Evolutionary conservation across 2,329 filamentous ascomycete species (phyloP).

Genomic region (Ciborinia camelliae): DNA sequence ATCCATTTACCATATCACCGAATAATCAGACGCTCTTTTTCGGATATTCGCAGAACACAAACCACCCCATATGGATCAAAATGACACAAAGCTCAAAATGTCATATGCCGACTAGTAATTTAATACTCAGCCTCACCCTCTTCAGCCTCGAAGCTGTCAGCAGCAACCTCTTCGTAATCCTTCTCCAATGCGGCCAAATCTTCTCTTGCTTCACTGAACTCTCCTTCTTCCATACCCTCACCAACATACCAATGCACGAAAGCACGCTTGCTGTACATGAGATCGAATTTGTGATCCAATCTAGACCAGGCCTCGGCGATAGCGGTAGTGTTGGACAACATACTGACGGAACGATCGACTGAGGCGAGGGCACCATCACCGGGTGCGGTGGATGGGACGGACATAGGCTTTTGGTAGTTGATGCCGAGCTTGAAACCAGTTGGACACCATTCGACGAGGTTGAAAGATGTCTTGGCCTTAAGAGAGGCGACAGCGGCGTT

Average conservation of each 20-base stretch:
- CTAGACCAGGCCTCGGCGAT: constrained; percentile 63
- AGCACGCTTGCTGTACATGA: constrained; percentile 67
- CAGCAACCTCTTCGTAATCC: constrained; percentile 63
- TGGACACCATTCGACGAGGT: constrained; percentile 87
- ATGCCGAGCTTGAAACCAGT: constrained; percentile 64
- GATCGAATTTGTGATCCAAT: constrained; percentile 65
- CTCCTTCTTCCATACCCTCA: constrained; percentile 68
- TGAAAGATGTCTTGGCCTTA: constrained; percentile 62
- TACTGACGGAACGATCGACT: constrained; percentile 54
- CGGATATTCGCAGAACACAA: constrained; percentile 20
- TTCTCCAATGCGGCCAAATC: constrained; percentile 63
- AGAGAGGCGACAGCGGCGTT: constrained; percentile 56
- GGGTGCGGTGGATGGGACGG: constrained; percentile 43
- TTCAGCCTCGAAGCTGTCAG: constrained; percentile 50
- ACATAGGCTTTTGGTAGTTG: constrained; percentile 59
- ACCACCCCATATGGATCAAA: constrained; percentile 12
- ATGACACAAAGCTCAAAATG: constrained; percentile 15
- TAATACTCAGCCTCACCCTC: constrained; percentile 44
- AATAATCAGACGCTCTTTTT: constrained; percentile 19
- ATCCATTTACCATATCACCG: constrained; percentile 8
- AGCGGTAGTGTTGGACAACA: constrained; percentile 65
- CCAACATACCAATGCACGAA: constrained; percentile 72
- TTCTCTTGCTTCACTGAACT: constrained; percentile 64
- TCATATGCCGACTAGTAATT: constrained; percentile 1
- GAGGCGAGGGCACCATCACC: constrained; percentile 48